These are phyloP conservation scores for Trametes sp. DNA, from an alignment of 1,284 basidiomycete genomes.

Conservation along the genomic window DNA sequence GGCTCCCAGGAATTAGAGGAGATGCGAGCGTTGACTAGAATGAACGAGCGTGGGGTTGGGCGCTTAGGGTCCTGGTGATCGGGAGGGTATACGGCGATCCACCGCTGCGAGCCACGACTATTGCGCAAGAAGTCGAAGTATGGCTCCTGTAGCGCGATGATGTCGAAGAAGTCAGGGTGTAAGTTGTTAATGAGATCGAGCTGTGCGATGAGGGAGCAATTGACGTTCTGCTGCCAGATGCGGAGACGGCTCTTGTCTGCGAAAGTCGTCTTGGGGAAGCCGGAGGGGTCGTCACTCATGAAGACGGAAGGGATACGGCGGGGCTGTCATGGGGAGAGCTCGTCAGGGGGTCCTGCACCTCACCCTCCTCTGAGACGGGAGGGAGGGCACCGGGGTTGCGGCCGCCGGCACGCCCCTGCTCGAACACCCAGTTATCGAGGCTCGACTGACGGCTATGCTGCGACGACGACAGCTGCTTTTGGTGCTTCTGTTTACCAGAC, in stretches of 20 bases:
- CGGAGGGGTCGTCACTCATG: background rate
- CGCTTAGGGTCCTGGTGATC: conserved; percentile 13
- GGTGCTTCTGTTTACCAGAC: background rate
- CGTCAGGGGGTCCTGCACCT: background rate
- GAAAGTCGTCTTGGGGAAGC: background rate
- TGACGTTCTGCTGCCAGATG: conserved; percentile 42
- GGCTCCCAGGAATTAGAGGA: conserved; percentile 37
- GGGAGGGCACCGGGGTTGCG: background rate
- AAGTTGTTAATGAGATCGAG: conserved; percentile 33
- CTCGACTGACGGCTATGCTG: background rate
- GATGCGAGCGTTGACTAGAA: conserved; percentile 40
- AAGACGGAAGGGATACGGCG: background rate
- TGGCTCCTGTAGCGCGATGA: conserved; percentile 46
- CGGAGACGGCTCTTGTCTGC: conserved; percentile 1
- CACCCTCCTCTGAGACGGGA: background rate
- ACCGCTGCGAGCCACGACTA: conserved; percentile 28
- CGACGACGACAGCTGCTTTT: background rate
- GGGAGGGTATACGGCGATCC: conserved; percentile 41
- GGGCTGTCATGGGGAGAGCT: background rate
- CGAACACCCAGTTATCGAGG: background rate
- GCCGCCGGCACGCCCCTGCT: background rate
- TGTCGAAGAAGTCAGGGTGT: conserved; percentile 34
- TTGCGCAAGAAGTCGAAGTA: conserved; percentile 33
- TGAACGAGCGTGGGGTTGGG: conserved; percentile 32
- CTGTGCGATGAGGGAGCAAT: conserved; percentile 37